Percentiles rank a stretch among this genome's conserved stretches.
Evolutionary conservation across 306 rosid species (phyloP).

Genomic region (Fagus sylvatica): DNA sequence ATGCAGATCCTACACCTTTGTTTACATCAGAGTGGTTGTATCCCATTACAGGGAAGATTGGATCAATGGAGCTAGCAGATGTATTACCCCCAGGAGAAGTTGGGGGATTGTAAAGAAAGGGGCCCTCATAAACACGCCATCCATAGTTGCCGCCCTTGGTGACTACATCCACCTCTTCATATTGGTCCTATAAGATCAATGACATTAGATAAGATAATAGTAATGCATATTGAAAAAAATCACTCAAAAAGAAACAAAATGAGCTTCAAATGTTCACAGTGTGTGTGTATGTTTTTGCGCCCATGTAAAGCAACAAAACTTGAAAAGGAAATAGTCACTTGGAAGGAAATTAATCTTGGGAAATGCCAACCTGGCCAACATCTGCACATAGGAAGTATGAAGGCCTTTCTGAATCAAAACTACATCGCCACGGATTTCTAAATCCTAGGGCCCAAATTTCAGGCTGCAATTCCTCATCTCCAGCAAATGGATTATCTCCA

Average conservation of each 20-base stretch:
- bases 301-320: background rate
- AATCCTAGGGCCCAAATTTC: conserved; percentile 42
- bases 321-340: background rate
- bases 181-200: conserved; percentile 16
- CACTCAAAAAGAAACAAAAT: background rate
- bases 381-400: conserved; percentile 45
- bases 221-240: background rate
- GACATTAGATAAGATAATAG: background rate
- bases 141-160: conserved; percentile 44
- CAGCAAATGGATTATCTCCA: conserved; percentile 35
- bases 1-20: conserved; percentile 28
- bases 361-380: conserved; percentile 35
- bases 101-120: conserved; percentile 20
- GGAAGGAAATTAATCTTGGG: background rate
- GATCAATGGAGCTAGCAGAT: conserved; percentile 20
- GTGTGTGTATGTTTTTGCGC: background rate
- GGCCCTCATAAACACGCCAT: conserved; percentile 41
- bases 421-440: conserved; percentile 37
- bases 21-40: conserved; percentile 38
- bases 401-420: conserved; percentile 43
- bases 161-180: conserved; percentile 40
- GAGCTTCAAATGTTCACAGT: background rate
- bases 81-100: conserved; percentile 28
- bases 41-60: conserved; percentile 39
- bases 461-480: conserved; percentile 30